Evolutionary conservation across 306 rosid genomes (phyloP), one percentile per base, ranked within the genome.

Genomic region (Vigna reflexopilosa): DNA sequence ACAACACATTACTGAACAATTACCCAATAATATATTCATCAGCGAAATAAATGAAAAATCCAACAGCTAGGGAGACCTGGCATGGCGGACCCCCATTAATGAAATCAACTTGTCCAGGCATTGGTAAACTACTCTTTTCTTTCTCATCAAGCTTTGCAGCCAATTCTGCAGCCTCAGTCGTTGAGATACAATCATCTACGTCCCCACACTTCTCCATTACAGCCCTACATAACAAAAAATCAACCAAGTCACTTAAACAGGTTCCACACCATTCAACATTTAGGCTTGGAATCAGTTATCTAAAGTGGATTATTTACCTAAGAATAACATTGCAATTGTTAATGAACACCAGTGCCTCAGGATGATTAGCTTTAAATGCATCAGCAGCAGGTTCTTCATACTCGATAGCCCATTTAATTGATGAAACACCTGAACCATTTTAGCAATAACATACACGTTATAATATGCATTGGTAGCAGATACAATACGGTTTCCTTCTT

Each of bases 81-180:
- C 98, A 95, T 74, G 99, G 98, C 79, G 99, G 98, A 5, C 99
- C 99, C 64, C 99, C 99, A 77, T 95, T 95, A 52, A 95, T 95
- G 82, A 95, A 95, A 82, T 95, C 99, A 45, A 95, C 98, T 88
- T 91, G 90, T 17, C 99, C 96, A 13, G 98, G 99, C 83, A 93
- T 49, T 0, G 98, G 98, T 77, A 95, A 81, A 80, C 84, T 84
- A 80, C 66, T 83, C 64, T 83, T 78, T 47, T 82, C 90, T 70
- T 85, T 85, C 50, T 87, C 94, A 49, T 85, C 89, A 22, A 95
- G 90, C 32, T 73, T 16, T 20, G 86, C 76, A 34, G 97, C 98
- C 55, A 91, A 82, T 28, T 91, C 96, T 81, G 89, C 84, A 48
- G 98, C 99, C 80, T 95, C 97, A 2, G 91, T 8, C 1, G 96